Base-by-base conservation (phyloP, 352 stramenopile genomes). In the Phytophthora sansomeana region DNA sequence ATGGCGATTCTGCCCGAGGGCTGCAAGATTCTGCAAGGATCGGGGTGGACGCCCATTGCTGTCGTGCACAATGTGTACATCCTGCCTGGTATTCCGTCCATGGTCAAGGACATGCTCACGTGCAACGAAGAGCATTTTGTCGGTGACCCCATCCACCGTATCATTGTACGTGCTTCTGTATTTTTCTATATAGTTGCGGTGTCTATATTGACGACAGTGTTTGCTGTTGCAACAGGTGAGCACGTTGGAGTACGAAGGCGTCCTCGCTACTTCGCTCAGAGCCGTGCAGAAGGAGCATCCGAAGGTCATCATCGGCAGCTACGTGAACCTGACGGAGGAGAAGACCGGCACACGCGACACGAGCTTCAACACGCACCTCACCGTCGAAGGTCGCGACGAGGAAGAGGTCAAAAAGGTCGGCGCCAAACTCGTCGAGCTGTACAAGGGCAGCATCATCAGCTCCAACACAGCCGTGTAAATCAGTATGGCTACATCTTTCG, bases 61-160 rank as follows among this genome's bases (percentile, higher is more conserved):
- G 63, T 87, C 8, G 58, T 93, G 42, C 38, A 91, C 42, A 95
- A 95, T 52, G 87, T 95, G 33, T 95, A 95, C 58, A 80, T 95
- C 28, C 63, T 95, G 0, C 87, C 87, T 0, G 87, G 87, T 0
- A 92, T 95, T 51, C 85, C 85, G 28, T 85, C 74, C 9, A 83
- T 92, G 69, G 80, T 95, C 46, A 75, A 78, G 47, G 74, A 91
- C 41, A 95, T 95, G 85, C 74, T 95, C 58, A 84, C 83, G 19
- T 78, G 60, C 62, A 92, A 92, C 55, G 80, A 92, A 53, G 75
- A 85, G 35, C 83, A 90, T 35, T 95, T 95, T 47, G 65, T 87
- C 21, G 87, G 87, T 28, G 71, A 91, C 11, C 87, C 80, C 5
- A 92, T 93, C 54, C 24, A 49, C 19, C 29, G 53, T 44, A 28